Base-by-base conservation (phyloP, 352 stramenopile genomes). In the Pythium utonaiense region DNA sequence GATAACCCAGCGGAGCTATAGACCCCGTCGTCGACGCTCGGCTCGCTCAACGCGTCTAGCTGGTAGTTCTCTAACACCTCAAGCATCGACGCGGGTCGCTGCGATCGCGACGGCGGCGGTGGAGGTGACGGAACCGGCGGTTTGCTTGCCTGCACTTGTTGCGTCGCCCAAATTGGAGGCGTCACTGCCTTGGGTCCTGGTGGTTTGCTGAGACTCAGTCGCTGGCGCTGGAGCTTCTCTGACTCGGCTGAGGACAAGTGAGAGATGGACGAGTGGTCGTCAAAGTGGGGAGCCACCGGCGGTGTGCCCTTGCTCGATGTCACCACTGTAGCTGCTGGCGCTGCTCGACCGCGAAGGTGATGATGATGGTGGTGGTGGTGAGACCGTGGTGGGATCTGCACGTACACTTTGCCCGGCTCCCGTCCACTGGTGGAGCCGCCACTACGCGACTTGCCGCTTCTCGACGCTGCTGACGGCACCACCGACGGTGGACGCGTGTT, bases 21-120 rank as follows among this genome's bases (percentile, higher is more conserved):
- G 12, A 10, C 19, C 2, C 40, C 22, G 38, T 55, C 31, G 24
- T 57, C 36, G 6, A 50, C 59, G 51, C 25, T 51, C 55, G 45
- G 66, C n/a, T n/a, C n/a, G n/a, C n/a, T n/a, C n/a, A n/a, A n/a
- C 40, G 60, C 58, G 55, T 27, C 60, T 19, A 66, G 62, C 62
- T 89, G 75, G 42, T 76, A 83, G 57, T 87, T 77, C 63, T 87
- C 79, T 19, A 91, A 53, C 30, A 86, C 67, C 57, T 87, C 77
- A 6, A 89, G 62, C 77, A 86, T 75, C 21, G 75, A 81, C 41
- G 66, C 16, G 12, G 53, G 45, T 25, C 28, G 53, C 24, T 14
- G 53, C 25, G 27, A 60, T 53, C 28, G 12, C 28, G 21, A 38
- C 24, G 3, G 22, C 22, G 1, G 48, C 52, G n/a, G 21, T n/a